A percentile compares a stretch with the other conserved stretches of the same genome.
These are phyloP conservation scores for Hypoxylon sp. DNA, from an alignment of 2,329 filamentous ascomycete species.

Conservation along the genomic window DNA sequence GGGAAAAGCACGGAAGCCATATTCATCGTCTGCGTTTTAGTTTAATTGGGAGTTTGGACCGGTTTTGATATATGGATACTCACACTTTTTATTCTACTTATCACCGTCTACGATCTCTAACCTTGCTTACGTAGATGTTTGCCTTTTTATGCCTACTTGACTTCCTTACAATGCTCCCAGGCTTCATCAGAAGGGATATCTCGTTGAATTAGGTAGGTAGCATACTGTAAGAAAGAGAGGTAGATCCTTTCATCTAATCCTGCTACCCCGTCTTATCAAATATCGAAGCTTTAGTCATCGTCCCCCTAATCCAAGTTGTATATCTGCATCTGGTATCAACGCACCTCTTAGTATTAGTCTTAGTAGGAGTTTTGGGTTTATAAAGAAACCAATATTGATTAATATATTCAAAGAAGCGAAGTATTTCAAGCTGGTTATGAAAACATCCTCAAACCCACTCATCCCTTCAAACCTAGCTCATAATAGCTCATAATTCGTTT, in stretches of 20 bases:
- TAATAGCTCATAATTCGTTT: neutral
- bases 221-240: no score
- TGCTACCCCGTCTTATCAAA: no score
- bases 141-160: neutral
- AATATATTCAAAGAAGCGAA: slow-evolving; percentile 4
- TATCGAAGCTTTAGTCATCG: no score
- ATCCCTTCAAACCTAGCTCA: neutral
- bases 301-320: no score
- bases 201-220: no score
- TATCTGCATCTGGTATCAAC: neutral
- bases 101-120: neutral
- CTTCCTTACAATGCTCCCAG: no score
- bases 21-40: neutral
- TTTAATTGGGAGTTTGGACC: neutral
- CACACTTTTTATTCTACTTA: neutral
- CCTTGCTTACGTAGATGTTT: neutral
- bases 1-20: neutral
- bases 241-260: no score
- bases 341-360: neutral
- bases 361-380: neutral
- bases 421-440: neutral
- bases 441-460: neutral
- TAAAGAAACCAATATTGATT: neutral
- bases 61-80: no score
- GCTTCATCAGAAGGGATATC: no score